Percentiles rank a stretch among this genome's conserved stretches.
These are phyloP conservation scores for Fusarium irregulare DNA, from an alignment of 2,329 filamentous ascomycete genomes.

Conservation along the genomic window DNA sequence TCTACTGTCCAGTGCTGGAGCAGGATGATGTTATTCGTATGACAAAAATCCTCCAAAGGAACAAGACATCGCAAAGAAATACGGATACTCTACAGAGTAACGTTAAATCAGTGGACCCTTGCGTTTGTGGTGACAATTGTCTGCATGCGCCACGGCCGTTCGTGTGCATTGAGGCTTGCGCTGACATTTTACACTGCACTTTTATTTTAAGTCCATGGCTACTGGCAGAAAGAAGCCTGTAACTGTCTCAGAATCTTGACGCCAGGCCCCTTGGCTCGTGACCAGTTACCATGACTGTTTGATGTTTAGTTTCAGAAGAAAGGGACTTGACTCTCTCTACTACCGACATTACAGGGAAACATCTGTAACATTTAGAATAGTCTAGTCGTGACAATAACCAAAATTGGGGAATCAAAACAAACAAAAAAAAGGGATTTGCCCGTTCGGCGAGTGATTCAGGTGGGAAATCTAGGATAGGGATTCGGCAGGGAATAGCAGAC, in stretches of 20 bases:
- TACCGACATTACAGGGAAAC: slow-evolving; percentile 8
- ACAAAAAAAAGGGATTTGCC: slow-evolving; percentile 18
- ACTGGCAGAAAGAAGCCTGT: slow-evolving; percentile 1
- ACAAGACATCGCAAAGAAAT: slow-evolving; percentile 11
- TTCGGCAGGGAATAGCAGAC: slow-evolving; percentile 17
- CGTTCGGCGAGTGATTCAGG: slow-evolving; percentile 36
- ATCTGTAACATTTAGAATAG: slow-evolving; percentile 23
- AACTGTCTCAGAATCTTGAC: slow-evolving; percentile 24
- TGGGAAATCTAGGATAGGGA: slow-evolving; percentile 31
- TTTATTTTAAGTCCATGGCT: background rate
- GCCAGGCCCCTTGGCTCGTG: slow-evolving; percentile 28
- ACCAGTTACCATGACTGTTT: slow-evolving; percentile 10
- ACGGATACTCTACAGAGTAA: slow-evolving; percentile 16
- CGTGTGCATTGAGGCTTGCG: slow-evolving; percentile 26
- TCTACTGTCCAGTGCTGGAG: background rate
- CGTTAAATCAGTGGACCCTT: slow-evolving; percentile 2
- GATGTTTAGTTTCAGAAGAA: slow-evolving; percentile 21
- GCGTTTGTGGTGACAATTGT: background rate
- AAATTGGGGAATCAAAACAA: slow-evolving; percentile 2
- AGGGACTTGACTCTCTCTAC: background rate
- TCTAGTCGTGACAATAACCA: slow-evolving; percentile 1
- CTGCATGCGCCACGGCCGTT: slow-evolving; percentile 33
- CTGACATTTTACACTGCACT: slow-evolving; percentile 19
- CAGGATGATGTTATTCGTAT: slow-evolving; percentile 15
- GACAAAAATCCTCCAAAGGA: slow-evolving; percentile 4